A percentile compares a stretch with the other conserved stretches of the same genome.
phyloP scores from a whole-genome alignment of 306 rosid genomes.

The Glycyrrhiza uralensis region DNA sequence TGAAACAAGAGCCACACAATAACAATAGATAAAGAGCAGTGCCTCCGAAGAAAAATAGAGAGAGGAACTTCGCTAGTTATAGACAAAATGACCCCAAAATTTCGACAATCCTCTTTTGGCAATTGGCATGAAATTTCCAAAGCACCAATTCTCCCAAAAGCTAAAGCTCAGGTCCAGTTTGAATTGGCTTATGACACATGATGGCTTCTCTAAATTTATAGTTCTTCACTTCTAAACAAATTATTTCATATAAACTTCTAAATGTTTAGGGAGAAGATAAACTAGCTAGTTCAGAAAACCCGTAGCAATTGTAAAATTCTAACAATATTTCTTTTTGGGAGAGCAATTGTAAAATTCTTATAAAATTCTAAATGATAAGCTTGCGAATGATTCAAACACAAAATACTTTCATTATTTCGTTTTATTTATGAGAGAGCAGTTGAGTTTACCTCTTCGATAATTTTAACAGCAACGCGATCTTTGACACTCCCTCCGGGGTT shows the following conservation, averaged over 20 bases:
- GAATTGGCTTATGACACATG: too few species aligned
- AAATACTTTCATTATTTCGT: neutral
- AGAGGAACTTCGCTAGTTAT: neutral
- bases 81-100: neutral
- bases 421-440: neutral
- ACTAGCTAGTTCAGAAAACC: too few species aligned
- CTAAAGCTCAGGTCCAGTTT: neutral
- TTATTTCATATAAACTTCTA: too few species aligned
- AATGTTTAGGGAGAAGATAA: too few species aligned
- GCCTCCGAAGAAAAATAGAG: neutral
- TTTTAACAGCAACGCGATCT: constrained; percentile 84
- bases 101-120: neutral
- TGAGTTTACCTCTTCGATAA: constrained; percentile 68
- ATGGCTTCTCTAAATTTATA: too few species aligned
- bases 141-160: neutral
- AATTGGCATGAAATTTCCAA: neutral
- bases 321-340: neutral
- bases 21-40: neutral
- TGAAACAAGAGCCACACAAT: neutral
- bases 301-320: neutral
- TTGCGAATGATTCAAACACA: neutral
- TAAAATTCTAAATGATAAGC: neutral
- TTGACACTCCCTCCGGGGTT: constrained; percentile 98
- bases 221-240: too few species aligned
- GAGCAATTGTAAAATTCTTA: neutral